Evolutionary conservation across 2,329 filamentous ascomycete species (phyloP).

Genomic region (Huntiella decipiens): DNA sequence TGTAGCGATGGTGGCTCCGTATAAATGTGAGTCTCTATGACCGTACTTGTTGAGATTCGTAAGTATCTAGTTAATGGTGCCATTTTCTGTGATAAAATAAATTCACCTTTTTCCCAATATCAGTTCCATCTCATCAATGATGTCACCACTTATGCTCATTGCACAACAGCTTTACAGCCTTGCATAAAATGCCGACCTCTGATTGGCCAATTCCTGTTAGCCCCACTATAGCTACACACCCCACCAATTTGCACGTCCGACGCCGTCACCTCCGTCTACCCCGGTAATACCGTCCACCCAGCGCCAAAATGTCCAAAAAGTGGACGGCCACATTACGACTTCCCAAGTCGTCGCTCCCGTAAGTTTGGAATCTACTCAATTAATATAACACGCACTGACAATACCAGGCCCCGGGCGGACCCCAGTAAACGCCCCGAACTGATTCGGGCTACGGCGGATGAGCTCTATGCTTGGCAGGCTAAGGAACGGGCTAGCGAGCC

Average conservation of each 20-base stretch:
- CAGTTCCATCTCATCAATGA: neutral
- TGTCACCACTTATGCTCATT: neutral
- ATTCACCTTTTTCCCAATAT: neutral
- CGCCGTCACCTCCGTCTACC: neutral
- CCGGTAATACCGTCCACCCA: neutral
- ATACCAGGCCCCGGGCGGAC: constrained; percentile 30
- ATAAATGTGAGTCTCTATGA: constrained; percentile 93
- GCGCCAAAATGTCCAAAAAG: constrained; percentile 29
- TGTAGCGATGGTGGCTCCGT: constrained; percentile 74
- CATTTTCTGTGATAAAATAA: constrained; percentile 33
- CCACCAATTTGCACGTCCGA: neutral
- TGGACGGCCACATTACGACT: constrained; percentile 60
- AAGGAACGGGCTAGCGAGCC: constrained; percentile 32
- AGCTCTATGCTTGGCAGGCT: constrained; percentile 77
- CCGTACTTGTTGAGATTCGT: constrained; percentile 78
- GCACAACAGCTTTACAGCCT: constrained; percentile 9
- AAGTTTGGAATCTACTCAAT: constrained; percentile 16
- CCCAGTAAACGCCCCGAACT: constrained; percentile 34
- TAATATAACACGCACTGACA: neutral
- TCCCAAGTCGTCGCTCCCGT: constrained; percentile 58
- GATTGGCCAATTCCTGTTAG: constrained; percentile 4
- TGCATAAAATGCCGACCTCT: neutral
- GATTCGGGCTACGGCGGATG: constrained; percentile 62
- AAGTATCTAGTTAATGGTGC: constrained; percentile 77
- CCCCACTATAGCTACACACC: constrained; percentile 3